These are phyloP conservation scores for Colletotrichum tamarilloi DNA, from an alignment of 2,329 filamentous ascomycete genomes.

Conservation along the genomic window DNA sequence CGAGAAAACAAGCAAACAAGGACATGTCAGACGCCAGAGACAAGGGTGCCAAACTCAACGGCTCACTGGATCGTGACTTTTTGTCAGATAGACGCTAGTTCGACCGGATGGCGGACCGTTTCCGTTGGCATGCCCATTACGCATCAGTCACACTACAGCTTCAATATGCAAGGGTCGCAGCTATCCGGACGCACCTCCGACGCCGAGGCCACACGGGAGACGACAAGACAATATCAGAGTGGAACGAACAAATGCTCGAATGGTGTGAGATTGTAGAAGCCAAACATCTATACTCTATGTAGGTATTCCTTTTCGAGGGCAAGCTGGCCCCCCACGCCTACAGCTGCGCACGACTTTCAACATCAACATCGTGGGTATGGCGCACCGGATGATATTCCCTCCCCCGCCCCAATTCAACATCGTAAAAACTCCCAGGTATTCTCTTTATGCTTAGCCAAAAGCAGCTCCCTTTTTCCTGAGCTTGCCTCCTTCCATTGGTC, in stretches of 20 bases:
- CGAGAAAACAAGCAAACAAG: background rate
- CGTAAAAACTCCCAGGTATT: slow-evolving; percentile 35
- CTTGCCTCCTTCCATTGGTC: slow-evolving; percentile 11
- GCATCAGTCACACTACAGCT: background rate
- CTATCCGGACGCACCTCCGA: background rate
- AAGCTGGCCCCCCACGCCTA: slow-evolving; percentile 1
- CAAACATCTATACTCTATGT: slow-evolving; percentile 28
- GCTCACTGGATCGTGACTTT: background rate
- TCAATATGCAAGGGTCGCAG: background rate
- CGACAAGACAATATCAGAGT: background rate
- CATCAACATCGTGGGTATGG: slow-evolving; percentile 32
- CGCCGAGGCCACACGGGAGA: background rate
- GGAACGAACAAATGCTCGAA: background rate
- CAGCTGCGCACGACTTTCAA: slow-evolving; percentile 30
- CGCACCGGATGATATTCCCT: slow-evolving; percentile 16
- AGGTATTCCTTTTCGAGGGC: slow-evolving; percentile 7
- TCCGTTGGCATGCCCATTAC: background rate
- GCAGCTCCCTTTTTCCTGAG: background rate
- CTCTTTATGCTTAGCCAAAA: slow-evolving; percentile 30
- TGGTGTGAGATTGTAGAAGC: background rate
- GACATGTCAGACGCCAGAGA: too few relatives aligned
- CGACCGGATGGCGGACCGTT: background rate
- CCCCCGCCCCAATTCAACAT: slow-evolving; percentile 16
- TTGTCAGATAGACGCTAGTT: background rate
- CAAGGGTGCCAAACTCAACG: background rate